Evolutionary conservation across 306 rosid species (phyloP).

Genomic region (Urtica urens): DNA sequence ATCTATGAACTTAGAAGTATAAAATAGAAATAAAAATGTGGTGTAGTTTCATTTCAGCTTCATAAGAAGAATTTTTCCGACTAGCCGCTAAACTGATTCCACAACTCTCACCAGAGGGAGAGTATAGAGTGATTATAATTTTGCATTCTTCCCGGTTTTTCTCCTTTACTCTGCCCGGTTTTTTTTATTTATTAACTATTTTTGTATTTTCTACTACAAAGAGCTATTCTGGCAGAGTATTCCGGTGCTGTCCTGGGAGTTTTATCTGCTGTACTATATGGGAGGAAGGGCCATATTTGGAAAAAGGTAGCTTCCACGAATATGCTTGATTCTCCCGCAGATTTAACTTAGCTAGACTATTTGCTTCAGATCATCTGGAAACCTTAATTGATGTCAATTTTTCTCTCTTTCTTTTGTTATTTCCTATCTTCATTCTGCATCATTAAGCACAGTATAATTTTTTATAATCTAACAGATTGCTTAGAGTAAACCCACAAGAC

Average conservation of each 20-base stretch:
- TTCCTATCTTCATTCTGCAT: neutral
- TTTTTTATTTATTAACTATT: neutral
- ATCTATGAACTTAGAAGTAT: too few relatives aligned
- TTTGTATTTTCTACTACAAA: conserved; percentile 26
- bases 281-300: conserved; percentile 69
- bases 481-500: neutral
- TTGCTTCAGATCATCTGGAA: neutral
- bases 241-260: conserved; percentile 98
- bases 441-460: neutral
- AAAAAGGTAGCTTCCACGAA: conserved; percentile 55
- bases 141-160: neutral
- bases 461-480: neutral
- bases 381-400: too few relatives aligned
- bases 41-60: too few relatives aligned
- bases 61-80: conserved; percentile 8
- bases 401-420: neutral
- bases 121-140: too few relatives aligned
- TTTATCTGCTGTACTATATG: conserved; percentile 77
- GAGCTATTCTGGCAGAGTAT: conserved; percentile 94
- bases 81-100: too few relatives aligned
- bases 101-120: too few relatives aligned
- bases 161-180: neutral
- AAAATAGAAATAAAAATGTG: too few relatives aligned
- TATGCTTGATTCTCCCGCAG: conserved; percentile 1
- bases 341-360: conserved; percentile 8